phyloP scores from a whole-genome alignment of 495 filamentous ascomycete species.

The Elaphomyces granulatus region DNA sequence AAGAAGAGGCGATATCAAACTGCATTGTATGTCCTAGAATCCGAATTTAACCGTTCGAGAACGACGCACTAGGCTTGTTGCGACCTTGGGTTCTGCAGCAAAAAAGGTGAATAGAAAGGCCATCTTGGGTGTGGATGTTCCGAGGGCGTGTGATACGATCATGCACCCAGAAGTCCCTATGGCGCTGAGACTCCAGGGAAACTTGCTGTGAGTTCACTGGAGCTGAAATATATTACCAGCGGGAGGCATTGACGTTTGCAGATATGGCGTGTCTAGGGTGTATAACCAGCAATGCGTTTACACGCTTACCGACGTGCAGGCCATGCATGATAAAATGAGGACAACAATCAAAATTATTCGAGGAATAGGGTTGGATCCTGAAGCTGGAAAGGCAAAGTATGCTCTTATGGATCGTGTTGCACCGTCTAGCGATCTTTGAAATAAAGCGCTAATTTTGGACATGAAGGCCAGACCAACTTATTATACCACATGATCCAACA shows the following conservation, averaged over 20 bases:
- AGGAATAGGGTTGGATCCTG: conserved; percentile 48
- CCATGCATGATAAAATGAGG: conserved; percentile 57
- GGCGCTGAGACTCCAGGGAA: conserved; percentile 84
- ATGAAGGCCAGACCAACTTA: conserved; percentile 53
- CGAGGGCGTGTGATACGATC: conserved; percentile 76
- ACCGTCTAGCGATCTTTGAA: neutral
- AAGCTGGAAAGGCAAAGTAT: conserved; percentile 60
- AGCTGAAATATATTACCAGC: conserved; percentile 1
- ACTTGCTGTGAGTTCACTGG: conserved; percentile 45
- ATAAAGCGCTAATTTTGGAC: neutral
- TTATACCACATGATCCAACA: conserved; percentile 72
- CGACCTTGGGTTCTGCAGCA: conserved; percentile 66
- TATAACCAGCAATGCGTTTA: conserved; percentile 80
- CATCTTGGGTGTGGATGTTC: conserved; percentile 75
- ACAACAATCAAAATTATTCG: conserved; percentile 42
- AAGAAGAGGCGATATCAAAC: neutral
- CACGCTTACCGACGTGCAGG: conserved; percentile 65
- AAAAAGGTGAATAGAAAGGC: conserved; percentile 72
- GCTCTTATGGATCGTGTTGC: conserved; percentile 6
- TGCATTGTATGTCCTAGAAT: neutral
- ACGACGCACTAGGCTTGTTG: conserved; percentile 56
- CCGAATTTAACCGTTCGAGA: neutral
- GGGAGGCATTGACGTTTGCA: conserved; percentile 13
- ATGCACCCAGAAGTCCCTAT: conserved; percentile 73
- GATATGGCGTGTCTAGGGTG: conserved; percentile 71